phyloP scores from a whole-genome alignment of 257 asterid species.

The Solanum raphanifolium region DNA sequence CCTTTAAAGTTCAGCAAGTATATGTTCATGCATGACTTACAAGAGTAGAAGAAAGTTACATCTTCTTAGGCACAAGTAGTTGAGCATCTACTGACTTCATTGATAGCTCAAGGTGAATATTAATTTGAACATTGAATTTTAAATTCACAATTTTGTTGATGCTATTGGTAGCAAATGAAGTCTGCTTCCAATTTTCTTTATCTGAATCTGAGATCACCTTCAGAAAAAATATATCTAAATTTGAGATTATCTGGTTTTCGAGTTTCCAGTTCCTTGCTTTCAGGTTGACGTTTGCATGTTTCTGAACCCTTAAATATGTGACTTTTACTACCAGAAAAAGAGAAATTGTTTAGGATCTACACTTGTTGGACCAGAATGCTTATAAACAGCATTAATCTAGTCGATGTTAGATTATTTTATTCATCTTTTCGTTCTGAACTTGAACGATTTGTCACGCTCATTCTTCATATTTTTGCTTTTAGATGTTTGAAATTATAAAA shows the following conservation, averaged over 20 bases:
- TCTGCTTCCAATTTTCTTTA: background rate
- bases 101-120: background rate
- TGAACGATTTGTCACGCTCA: background rate
- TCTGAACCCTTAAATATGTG: background rate
- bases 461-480: background rate
- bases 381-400: background rate
- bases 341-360: background rate
- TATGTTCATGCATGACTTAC: background rate
- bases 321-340: background rate
- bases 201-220: background rate
- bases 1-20: background rate
- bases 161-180: background rate
- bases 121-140: background rate
- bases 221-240: background rate
- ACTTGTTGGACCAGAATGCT: background rate
- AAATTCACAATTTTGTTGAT: background rate
- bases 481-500: background rate
- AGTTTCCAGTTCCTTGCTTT: background rate
- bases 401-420: background rate
- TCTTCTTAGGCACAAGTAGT: background rate
- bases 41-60: background rate
- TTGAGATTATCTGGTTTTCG: background rate
- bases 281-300: background rate
- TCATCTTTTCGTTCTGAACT: background rate
- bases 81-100: background rate